These are phyloP conservation scores for Austroboletus eburneus DNA, from an alignment of 768 basidiomycete species.

Conservation along the genomic window DNA sequence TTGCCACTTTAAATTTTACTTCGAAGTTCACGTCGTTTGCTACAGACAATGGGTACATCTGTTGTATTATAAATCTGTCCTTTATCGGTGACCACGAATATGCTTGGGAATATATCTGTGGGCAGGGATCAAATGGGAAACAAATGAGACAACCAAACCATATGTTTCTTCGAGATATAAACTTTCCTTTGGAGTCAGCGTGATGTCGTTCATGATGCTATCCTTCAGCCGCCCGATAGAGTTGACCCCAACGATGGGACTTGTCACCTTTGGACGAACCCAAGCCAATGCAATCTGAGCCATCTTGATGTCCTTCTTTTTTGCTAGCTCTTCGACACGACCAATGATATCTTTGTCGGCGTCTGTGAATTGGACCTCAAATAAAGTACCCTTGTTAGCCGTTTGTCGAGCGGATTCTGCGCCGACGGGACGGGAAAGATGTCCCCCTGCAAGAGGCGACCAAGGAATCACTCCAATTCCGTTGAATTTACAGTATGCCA, in stretches of 20 bases:
- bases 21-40: no score
- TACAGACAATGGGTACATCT: no score
- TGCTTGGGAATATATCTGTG: no score
- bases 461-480: constrained; percentile 53
- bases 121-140: background rate
- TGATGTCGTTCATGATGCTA: constrained; percentile 23
- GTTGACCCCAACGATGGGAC: constrained; percentile 42
- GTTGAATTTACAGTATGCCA: constrained; percentile 40
- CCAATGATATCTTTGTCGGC: constrained; percentile 34
- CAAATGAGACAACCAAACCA: background rate
- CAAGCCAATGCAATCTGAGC: constrained; percentile 44
- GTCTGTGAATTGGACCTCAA: no score
- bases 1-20: no score
- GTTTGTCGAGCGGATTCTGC: constrained; percentile 23
- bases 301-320: constrained; percentile 39
- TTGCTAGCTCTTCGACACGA: constrained; percentile 40
- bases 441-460: constrained; percentile 39
- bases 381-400: constrained; percentile 15
- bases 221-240: constrained; percentile 29
- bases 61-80: no score
- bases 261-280: constrained; percentile 37
- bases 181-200: constrained; percentile 29
- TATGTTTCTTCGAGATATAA: constrained; percentile 23
- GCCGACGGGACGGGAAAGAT: constrained; percentile 36
- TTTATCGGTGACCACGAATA: no score